phyloP scores from a whole-genome alignment of 257 asterid species.

The Solanum sejunctum region DNA sequence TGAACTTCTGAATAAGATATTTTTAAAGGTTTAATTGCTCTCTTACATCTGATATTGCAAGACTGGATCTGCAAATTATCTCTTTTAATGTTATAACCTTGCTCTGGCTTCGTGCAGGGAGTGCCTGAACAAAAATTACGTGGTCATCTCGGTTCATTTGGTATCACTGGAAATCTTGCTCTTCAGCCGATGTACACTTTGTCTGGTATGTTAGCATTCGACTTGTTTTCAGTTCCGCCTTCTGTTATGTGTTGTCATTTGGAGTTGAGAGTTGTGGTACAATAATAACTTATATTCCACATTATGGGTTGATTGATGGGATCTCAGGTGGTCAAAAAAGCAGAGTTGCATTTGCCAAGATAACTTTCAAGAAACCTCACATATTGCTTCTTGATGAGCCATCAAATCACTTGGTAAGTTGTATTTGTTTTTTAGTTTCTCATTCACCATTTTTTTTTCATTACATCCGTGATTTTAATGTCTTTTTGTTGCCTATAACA shows the following conservation, averaged over 20 bases:
- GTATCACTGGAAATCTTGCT: slow-evolving; percentile 96
- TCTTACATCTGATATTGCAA: neutral
- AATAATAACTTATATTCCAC: neutral
- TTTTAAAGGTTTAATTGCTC: neutral
- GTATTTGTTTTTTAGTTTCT: neutral
- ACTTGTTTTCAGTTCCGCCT: neutral
- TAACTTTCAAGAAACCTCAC: slow-evolving; percentile 97
- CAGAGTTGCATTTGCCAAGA: slow-evolving; percentile 95
- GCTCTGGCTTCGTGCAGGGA: slow-evolving; percentile 48
- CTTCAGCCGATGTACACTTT: slow-evolving; percentile 98
- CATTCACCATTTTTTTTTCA: neutral
- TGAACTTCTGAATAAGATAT: neutral
- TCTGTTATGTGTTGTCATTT: neutral
- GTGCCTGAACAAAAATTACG: slow-evolving; percentile 93
- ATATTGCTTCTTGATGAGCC: slow-evolving; percentile 95
- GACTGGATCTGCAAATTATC: neutral
- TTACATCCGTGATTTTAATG: neutral
- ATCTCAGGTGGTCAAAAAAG: slow-evolving; percentile 97
- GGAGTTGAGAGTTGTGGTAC: neutral
- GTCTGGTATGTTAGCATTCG: slow-evolving; percentile 45
- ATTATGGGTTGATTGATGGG: slow-evolving; percentile 7
- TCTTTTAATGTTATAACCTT: neutral
- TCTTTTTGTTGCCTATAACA: neutral
- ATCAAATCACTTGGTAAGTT: slow-evolving; percentile 93
- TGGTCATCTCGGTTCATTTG: slow-evolving; percentile 92